A percentile compares a stretch with the other conserved stretches of the same genome.
Conservation (phyloP, 1,139 yeast genomes). For the Yamadazyma triangularis region DNA sequence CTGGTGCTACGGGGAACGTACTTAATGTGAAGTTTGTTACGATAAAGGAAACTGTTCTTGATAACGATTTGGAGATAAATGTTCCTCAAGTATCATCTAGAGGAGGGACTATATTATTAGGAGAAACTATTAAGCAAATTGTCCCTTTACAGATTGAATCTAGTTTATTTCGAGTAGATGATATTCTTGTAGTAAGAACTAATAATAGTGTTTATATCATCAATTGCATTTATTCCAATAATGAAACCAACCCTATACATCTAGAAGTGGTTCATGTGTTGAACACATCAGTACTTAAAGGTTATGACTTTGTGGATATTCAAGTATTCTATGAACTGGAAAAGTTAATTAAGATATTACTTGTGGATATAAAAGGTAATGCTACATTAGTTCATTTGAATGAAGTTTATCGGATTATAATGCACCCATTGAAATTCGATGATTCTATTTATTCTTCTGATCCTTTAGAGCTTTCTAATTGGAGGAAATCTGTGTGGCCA, state of each 20-base stretch:
- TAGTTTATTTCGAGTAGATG: conserved; percentile 9
- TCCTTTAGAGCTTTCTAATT: conserved; percentile 36
- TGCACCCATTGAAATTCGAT: conserved; percentile 16
- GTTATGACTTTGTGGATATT: conserved; percentile 42
- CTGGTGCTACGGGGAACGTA: conserved; percentile 27
- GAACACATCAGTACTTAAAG: conserved; percentile 16
- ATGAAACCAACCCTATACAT: conserved; percentile 4
- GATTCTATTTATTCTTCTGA: conserved; percentile 35
- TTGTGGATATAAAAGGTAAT: conserved; percentile 49
- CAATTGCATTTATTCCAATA: conserved; percentile 11
- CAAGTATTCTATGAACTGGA: conserved; percentile 27
- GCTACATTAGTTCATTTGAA: conserved; percentile 21
- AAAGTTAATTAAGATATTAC: background rate
- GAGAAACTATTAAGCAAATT: conserved; percentile 39
- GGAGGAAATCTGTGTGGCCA: conserved; percentile 51
- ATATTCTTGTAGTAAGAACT: conserved; percentile 24
- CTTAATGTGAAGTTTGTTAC: conserved; percentile 9
- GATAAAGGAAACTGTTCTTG: conserved; percentile 1
- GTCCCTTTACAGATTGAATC: conserved; percentile 6
- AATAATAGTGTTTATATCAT: conserved; percentile 21
- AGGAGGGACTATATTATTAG: too few relatives aligned
- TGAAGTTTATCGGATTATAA: conserved; percentile 5
- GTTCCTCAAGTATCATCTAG: background rate
- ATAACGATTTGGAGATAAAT: background rate
- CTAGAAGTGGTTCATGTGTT: conserved; percentile 21